phyloP scores from a whole-genome alignment of 1,284 basidiomycete genomes.

The Sporisorium sorghi region DNA sequence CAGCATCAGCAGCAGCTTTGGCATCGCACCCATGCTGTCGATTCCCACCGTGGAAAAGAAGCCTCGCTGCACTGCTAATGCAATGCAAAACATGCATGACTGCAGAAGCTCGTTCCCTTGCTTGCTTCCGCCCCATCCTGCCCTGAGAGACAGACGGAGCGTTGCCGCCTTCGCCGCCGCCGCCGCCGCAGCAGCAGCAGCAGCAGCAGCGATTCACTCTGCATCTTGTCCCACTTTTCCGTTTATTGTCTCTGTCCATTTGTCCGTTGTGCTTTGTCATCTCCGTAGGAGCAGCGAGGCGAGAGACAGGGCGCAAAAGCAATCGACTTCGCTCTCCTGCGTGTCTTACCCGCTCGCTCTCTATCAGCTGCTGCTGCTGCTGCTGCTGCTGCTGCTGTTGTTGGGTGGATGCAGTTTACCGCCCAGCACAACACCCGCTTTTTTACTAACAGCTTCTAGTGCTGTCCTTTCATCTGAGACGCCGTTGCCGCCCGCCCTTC shows the following conservation, averaged over 20 bases:
- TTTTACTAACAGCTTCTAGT: too few relatives aligned
- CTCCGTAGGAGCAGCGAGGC: background rate
- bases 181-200: too few relatives aligned
- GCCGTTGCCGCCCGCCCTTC: slow-evolving; percentile 1
- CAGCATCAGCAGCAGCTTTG: background rate
- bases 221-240: background rate
- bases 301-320: too few relatives aligned
- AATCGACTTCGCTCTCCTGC: too few relatives aligned
- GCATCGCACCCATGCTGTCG: too few relatives aligned
- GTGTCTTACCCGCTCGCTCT: background rate
- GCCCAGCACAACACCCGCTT: background rate
- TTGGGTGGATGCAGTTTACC: too few relatives aligned
- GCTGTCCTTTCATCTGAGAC: background rate
- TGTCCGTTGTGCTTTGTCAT: background rate
- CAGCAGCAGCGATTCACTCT: too few relatives aligned
- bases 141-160: too few relatives aligned
- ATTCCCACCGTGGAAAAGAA: background rate
- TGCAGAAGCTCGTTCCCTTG: background rate
- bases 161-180: too few relatives aligned
- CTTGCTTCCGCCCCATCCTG: too few relatives aligned
- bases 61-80: background rate
- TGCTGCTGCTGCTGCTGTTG: background rate
- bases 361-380: slow-evolving; percentile 3
- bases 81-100: slow-evolving; percentile 6
- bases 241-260: background rate